These are phyloP conservation scores for Cicer pinnatifidum DNA, from an alignment of 306 rosid genomes.

Conservation along the genomic window DNA sequence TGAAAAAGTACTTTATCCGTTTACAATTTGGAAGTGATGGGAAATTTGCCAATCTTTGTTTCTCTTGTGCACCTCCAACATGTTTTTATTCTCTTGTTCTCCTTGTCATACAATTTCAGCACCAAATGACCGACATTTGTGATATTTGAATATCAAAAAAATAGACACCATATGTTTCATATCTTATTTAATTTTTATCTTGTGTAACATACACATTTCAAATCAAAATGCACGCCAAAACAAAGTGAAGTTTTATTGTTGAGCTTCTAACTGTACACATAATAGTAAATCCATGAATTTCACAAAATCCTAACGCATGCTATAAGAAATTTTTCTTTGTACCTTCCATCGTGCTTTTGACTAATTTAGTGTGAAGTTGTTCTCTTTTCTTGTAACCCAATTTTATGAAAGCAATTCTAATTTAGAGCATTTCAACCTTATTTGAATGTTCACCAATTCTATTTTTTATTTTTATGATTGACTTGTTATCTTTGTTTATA, in stretches of 20 bases:
- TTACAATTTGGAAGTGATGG: not conserved
- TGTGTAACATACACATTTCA: too few relatives aligned
- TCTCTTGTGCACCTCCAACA: constrained; percentile 28
- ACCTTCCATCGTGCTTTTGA: not conserved
- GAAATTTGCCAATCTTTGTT: not conserved
- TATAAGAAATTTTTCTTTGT: too few relatives aligned
- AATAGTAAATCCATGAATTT: too few relatives aligned
- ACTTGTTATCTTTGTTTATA: not conserved
- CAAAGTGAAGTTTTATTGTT: too few relatives aligned
- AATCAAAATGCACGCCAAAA: too few relatives aligned
- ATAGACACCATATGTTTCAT: too few relatives aligned
- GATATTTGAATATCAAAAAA: not conserved
- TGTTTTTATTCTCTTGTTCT: not conserved
- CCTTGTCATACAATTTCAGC: not conserved
- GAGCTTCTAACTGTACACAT: too few relatives aligned
- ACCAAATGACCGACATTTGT: too few relatives aligned
- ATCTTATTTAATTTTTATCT: too few relatives aligned
- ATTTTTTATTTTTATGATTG: not conserved
- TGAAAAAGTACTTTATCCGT: not conserved
- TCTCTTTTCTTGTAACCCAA: not conserved
- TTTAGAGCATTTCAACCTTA: not conserved
- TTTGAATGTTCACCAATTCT: not conserved
- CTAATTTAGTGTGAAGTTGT: not conserved
- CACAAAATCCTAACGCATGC: too few relatives aligned
- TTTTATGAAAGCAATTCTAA: not conserved